These are phyloP conservation scores for Trametes meyenii DNA, from an alignment of 768 basidiomycete species.

Conservation along the genomic window DNA sequence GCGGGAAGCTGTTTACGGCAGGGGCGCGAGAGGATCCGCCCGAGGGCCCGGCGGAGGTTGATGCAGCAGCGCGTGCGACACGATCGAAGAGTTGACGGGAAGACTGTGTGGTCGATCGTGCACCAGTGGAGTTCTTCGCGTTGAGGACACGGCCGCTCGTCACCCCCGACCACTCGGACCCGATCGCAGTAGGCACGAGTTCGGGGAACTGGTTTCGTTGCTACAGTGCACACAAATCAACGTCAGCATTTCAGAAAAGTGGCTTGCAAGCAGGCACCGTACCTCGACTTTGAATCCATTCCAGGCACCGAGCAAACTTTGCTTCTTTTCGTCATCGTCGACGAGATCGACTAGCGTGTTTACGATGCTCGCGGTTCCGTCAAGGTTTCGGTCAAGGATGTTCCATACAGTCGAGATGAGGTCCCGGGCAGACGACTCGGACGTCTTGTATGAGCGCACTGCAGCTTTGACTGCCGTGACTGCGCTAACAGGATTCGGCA, in stretches of 20 bases:
- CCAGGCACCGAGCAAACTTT: constrained; percentile 74
- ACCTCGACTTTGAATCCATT: constrained; percentile 86
- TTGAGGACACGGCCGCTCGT: constrained; percentile 82
- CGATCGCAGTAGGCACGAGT: constrained; percentile 57
- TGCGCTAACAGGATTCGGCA: constrained; percentile 59
- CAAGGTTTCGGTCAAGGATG: constrained; percentile 64
- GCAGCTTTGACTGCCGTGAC: constrained; percentile 70
- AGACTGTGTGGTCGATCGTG: constrained; percentile 55
- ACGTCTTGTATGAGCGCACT: constrained; percentile 73
- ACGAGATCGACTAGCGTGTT: constrained; percentile 76
- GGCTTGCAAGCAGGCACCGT: constrained; percentile 6
- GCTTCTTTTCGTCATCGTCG: constrained; percentile 84
- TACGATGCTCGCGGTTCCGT: constrained; percentile 74
- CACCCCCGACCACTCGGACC: constrained; percentile 76
- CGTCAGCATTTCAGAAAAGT: not conserved
- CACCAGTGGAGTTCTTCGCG: constrained; percentile 73
- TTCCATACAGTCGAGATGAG: constrained; percentile 90
- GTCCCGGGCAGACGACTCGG: constrained; percentile 81
- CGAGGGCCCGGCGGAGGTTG: constrained; percentile 41
- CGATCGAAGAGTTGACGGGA: constrained; percentile 82
- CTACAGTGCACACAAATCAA: constrained; percentile 39
- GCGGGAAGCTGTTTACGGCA: constrained; percentile 34
- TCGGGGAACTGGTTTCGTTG: constrained; percentile 88
- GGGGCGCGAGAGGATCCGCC: constrained; percentile 32
- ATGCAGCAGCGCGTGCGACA: constrained; percentile 77